Evolutionary conservation across 2,329 filamentous ascomycete species (phyloP), one percentile per base, ranked within the genome.

Genomic region (Talaromyces atroroseus): DNA sequence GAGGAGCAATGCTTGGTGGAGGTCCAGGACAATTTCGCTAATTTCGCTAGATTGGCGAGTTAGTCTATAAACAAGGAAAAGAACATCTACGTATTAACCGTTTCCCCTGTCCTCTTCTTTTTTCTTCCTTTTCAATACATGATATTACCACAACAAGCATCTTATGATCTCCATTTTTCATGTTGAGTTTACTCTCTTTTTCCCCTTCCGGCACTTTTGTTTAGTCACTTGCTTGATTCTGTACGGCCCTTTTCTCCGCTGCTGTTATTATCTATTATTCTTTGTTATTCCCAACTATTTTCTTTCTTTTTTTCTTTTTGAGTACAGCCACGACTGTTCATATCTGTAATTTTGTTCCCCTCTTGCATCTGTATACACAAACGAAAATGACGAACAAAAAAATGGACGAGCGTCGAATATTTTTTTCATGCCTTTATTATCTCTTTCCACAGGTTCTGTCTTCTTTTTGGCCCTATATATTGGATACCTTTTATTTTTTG

Each of bases 21-120:
- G 69, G 65, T 11, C 71, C 71, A 3, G 69, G 69, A 29, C 71
- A 68, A 42, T 72, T 67, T 61, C 65, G 70, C 56, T 72, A 68
- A 42, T 72, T 67, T 61, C 65, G 70, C 56, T 72, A 69, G 63
- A 52, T 32, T n/a, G 34, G 16, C 44, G 32, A 16, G 5, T 36
- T 18, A 5, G 38, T 45, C 32, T 44, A 40, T 57, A 23, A 26
- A 51, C 49, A 34, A 20, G 46, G 18, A 32, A 34, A 57, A 52
- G 18, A 47, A 42, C n/a, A 10, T 20, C 20, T 44, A 20, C 8
- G 6, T 44, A 44, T 23, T 44, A 44, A 44, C 18, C 40, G 40
- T 4, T 44, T 12, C 14, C 3, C 18, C 23, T 23, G 7, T 44
- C 10, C 18, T 8, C n/a, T 40, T 42, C 20, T 18, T 44, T 21